phyloP scores from a whole-genome alignment of 495 filamentous ascomycete species.

The Tuber umbilicatum region DNA sequence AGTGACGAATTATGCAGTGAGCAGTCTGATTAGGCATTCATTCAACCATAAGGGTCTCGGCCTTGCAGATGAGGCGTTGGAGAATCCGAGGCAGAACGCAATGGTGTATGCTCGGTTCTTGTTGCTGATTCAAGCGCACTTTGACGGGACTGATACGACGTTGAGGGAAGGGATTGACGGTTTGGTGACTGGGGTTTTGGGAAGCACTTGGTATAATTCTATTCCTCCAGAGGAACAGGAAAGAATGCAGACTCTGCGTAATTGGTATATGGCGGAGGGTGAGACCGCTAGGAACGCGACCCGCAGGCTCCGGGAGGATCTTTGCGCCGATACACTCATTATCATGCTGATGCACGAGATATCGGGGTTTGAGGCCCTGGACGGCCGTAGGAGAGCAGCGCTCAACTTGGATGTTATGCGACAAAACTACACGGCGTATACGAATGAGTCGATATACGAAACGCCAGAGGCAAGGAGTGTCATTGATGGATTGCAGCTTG shows the following conservation, averaged over 20 bases:
- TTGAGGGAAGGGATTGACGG: not conserved
- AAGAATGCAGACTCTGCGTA: not conserved
- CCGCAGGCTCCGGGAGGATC: constrained; percentile 11
- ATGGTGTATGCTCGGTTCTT: not conserved
- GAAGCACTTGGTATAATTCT: not conserved
- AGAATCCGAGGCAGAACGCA: not conserved
- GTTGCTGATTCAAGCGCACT: not conserved
- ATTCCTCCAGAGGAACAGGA: not conserved
- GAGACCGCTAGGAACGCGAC: not conserved
- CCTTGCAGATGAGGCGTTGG: not conserved
- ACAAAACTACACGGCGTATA: constrained; percentile 9
- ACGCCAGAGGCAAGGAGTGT: constrained; percentile 2
- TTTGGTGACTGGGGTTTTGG: not conserved
- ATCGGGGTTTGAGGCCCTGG: constrained; percentile 24
- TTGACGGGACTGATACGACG: not conserved
- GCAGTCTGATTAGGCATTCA: not conserved
- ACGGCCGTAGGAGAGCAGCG: constrained; percentile 21
- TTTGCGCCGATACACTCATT: constrained; percentile 28
- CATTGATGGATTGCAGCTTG: constrained; percentile 8
- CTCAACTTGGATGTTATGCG: constrained; percentile 21
- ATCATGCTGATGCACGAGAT: constrained; percentile 33
- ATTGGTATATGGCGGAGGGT: not conserved
- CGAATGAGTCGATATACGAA: constrained; percentile 8
- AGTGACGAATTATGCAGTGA: not conserved
- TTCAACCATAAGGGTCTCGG: not conserved